Base-by-base conservation (phyloP, 169 alveolate species). In the Plasmodium gonderi region DNA sequence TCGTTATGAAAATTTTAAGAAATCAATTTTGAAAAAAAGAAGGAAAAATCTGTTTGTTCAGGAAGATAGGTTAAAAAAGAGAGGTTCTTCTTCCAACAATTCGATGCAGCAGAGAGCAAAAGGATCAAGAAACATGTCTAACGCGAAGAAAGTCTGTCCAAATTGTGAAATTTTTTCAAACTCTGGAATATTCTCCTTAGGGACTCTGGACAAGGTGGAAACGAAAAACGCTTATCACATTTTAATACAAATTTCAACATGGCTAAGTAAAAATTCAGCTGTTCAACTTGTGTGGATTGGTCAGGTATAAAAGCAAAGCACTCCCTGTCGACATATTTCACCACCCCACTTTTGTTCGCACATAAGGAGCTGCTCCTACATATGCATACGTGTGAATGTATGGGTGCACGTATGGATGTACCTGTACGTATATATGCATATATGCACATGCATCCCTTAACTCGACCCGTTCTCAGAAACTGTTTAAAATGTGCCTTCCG, bases 401-500 rank as follows among this genome's bases (percentile, higher is more conserved):
- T 47, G 36, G 26, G 31, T 60, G 23, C 14, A 12, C 33, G 0
- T 4, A 14, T 12, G 17, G 17, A 49, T 75, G 33, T 40, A 33
- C 31, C 12, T 38, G 47, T 1, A 0, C 23, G 0, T 31, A 31
- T 68, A 68, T 68, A 5, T 36, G 29, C 49, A 31, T 64, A 3
- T 49, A 3, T 64, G 11, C 29, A 40, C 9, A n/a, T 33, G 33
- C 38, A 33, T 33, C 36, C 23, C 29, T 14, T 40, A 36, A 31
- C 38, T 72, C 38, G 31, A 11, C 42, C 26, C 60, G 20, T 31
- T 51, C 67, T 40, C 67, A 87, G 93, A 87, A 87, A 17, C 45
- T 87, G 6, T 87, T 87, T 75, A 87, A 87, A 40, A 87, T 87
- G 87, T 87, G 81, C 36, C 72, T 87, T 6, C 93, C 93, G 26